Base-by-base conservation (phyloP, 1,284 basidiomycete species). In the Mycosarcoma mackinlayi region DNA sequence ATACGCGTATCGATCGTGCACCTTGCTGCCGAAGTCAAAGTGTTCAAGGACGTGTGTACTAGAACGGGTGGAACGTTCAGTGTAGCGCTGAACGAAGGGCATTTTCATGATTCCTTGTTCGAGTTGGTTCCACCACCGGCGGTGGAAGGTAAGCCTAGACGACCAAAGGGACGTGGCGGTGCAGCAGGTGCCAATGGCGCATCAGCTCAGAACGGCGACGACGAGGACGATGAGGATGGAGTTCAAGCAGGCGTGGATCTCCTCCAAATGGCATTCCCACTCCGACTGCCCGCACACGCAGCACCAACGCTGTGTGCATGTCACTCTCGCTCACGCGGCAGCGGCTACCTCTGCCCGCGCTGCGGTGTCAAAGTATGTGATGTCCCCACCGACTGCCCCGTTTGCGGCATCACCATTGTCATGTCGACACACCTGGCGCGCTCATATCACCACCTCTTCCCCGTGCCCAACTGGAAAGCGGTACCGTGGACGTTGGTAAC, bases 211-310 rank as follows among this genome's bases (percentile, higher is more conserved):
- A 19, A 30, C 10, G 38, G 46, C 16, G 47, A 30, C 9, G 41
- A 48, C 3, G 66, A 23, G 16, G 62, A 52, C 13, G 55, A 51
- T 2, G 65, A 69, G 6, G 58, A 53, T 0, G 58, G 41, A 21
- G 54, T 48, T 27, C 58, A 47, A 28, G 58, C 71, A 19, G 70
- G 77, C 7, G 73, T 80, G 1, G 80, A 98, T 83, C 85, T 99
- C 35, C 94, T 99, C 89, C 91, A 96, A 86, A 98, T 99, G 94
- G 95, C 95, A 4, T 99, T 99, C 83, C 96, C 80, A 3, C 54
- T 75, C 0, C 65, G 77, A 3, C 58, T 81, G 6, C 77, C 80
- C 10, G 69, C 72, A 3, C 69, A 73, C 28, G 60, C 75, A 5
- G 59, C 75, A 4, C 60, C 77, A 0, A 74, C 79, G 8, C 61